Evolutionary conservation across 2,329 filamentous ascomycete genomes (phyloP).

Genomic region (Drechmeria coniospora): DNA sequence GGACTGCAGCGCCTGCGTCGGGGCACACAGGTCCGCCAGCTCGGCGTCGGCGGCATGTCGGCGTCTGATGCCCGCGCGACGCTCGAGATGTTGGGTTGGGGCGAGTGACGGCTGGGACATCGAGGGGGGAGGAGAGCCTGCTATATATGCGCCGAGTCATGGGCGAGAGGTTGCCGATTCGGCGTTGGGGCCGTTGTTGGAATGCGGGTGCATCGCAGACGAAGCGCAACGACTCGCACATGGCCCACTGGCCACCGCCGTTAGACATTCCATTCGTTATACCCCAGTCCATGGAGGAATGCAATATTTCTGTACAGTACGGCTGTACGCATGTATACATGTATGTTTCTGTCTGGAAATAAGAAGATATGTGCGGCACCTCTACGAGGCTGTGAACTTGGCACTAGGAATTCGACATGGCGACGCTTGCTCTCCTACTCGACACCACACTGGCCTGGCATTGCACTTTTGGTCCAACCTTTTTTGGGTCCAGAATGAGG

Average conservation of each 20-base stretch:
- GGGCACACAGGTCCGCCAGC: slow-evolving; percentile 42
- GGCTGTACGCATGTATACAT: background rate
- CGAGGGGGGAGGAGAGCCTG: too few species aligned
- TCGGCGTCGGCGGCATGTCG: slow-evolving; percentile 43
- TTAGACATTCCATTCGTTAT: slow-evolving; percentile 2
- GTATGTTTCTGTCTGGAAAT: background rate
- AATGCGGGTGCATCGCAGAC: slow-evolving; percentile 15
- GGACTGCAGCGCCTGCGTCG: slow-evolving; percentile 45
- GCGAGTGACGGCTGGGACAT: slow-evolving; percentile 9
- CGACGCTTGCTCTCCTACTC: too few species aligned
- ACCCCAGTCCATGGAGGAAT: too few species aligned
- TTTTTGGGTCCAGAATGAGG: too few species aligned
- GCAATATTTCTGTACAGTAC: too few species aligned
- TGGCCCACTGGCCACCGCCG: background rate
- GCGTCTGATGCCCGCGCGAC: slow-evolving; percentile 36
- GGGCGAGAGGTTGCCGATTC: too few species aligned
- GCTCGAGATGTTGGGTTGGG: slow-evolving; percentile 45
- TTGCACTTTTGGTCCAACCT: too few species aligned
- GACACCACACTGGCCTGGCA: too few species aligned
- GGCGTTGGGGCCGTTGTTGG: too few species aligned
- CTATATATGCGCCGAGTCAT: background rate
- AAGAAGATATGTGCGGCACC: background rate
- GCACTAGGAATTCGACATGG: background rate
- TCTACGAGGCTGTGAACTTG: background rate
- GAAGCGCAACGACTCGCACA: slow-evolving; percentile 4